These are phyloP conservation scores for Yueomyces sp. DNA, from an alignment of 1,139 yeast species.

Conservation along the genomic window DNA sequence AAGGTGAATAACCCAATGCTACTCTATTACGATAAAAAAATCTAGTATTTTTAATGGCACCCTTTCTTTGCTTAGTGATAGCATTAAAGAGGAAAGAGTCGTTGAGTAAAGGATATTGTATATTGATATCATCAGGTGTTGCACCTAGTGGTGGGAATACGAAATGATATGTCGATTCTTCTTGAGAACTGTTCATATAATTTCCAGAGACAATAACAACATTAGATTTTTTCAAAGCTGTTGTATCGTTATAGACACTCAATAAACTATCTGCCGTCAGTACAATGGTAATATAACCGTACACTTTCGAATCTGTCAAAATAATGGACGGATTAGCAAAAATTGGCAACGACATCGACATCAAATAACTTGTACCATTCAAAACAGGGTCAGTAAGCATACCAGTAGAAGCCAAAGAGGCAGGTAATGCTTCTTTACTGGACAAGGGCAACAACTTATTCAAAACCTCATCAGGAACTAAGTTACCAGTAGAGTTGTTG, in stretches of 20 bases:
- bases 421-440: conserved; percentile 33
- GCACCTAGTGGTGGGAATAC: conserved; percentile 26
- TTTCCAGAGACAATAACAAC: conserved; percentile 29
- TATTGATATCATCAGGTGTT: conserved; percentile 8
- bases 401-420: conserved; percentile 29
- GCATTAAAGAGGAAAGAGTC: conserved; percentile 16
- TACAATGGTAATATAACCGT: conserved; percentile 63
- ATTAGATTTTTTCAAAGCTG: conserved; percentile 31
- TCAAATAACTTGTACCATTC: conserved; percentile 27
- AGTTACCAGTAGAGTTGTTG: conserved; percentile 27
- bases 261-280: conserved; percentile 45
- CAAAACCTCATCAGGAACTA: conserved; percentile 22
- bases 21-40: conserved; percentile 34
- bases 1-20: conserved; percentile 62
- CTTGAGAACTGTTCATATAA: conserved; percentile 12
- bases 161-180: conserved; percentile 26
- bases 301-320: conserved; percentile 41
- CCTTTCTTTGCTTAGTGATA: conserved; percentile 27
- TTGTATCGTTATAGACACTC: conserved; percentile 37
- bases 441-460: conserved; percentile 40
- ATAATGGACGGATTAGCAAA: conserved; percentile 63
- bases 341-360: conserved; percentile 46
- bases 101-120: conserved; percentile 21
- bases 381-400: conserved; percentile 49
- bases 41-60: conserved; percentile 37